A percentile compares a stretch with the other conserved stretches of the same genome.
Conservation (phyloP, 1,139 yeast species). For the Maudiozyma humilis region DNA sequence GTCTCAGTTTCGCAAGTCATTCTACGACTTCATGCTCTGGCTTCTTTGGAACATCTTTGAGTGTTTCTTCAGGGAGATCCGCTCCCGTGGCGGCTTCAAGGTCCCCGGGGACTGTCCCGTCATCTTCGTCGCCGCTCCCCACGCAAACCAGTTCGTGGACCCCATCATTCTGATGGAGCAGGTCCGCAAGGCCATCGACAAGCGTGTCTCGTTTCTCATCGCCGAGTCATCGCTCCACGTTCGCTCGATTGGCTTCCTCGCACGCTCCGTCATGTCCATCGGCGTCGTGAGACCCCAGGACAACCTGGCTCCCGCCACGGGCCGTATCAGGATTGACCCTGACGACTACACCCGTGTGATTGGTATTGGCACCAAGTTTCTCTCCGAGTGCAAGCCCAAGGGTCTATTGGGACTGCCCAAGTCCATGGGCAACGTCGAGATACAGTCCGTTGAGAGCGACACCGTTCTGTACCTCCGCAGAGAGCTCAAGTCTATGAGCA, state of each 20-base stretch:
- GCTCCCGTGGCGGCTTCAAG: conserved; percentile 60
- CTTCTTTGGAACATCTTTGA: conserved; percentile 8
- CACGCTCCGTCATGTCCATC: conserved; percentile 52
- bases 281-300: conserved; percentile 75
- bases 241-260: conserved; percentile 47
- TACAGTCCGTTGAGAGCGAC: conserved; percentile 46
- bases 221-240: conserved; percentile 57
- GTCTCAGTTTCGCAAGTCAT: conserved; percentile 7
- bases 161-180: conserved; percentile 60
- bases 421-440: conserved; percentile 50
- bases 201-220: conserved; percentile 38
- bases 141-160: conserved; percentile 74
- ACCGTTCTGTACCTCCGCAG: conserved; percentile 42
- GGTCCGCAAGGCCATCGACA: conserved; percentile 38
- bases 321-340: conserved; percentile 9
- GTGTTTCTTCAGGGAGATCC: conserved; percentile 57
- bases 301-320: conserved; percentile 34
- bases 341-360: conserved; percentile 8
- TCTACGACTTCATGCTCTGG: conserved; percentile 12
- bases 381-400: conserved; percentile 33
- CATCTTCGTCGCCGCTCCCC: conserved; percentile 72
- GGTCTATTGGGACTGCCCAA: conserved; percentile 58
- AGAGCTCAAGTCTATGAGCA: conserved; percentile 39
- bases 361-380: conserved; percentile 12
- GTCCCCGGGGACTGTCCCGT: conserved; percentile 53